phyloP scores from a whole-genome alignment of 768 basidiomycete genomes.

The Multifurca ochricompacta region DNA sequence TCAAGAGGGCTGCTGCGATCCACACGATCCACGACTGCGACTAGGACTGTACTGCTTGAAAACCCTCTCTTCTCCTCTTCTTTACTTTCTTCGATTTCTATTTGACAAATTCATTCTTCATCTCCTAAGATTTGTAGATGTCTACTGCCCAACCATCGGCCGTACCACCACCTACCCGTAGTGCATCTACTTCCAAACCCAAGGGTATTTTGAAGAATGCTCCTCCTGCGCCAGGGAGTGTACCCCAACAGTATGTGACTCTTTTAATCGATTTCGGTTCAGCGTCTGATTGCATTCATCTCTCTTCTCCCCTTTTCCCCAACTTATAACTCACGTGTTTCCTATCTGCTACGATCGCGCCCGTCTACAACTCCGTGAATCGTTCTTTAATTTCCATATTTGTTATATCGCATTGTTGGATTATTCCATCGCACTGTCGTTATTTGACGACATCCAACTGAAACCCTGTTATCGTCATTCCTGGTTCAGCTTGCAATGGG shows the following conservation, averaged over 20 bases:
- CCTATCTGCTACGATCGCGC: constrained; percentile 9
- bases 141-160: constrained; percentile 36
- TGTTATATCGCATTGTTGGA: not conserved
- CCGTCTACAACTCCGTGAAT: not conserved
- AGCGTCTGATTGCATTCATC: constrained; percentile 3
- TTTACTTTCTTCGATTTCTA: not conserved
- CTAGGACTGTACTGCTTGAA: too few species aligned
- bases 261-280: not conserved
- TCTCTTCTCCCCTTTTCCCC: not conserved
- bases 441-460: not conserved
- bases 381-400: not conserved
- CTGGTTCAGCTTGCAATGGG: constrained; percentile 72
- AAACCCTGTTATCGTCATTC: not conserved
- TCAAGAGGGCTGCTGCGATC: too few species aligned
- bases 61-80: not conserved
- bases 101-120: not conserved
- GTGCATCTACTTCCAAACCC: constrained; percentile 56
- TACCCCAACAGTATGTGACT: constrained; percentile 42
- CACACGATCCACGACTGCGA: not conserved
- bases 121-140: not conserved
- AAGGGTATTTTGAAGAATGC: constrained; percentile 90
- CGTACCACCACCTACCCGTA: constrained; percentile 46
- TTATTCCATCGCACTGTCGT: not conserved
- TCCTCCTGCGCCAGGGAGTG: constrained; percentile 36
- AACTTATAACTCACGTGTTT: constrained; percentile 11